Conservation (phyloP, 805 yeast species). For the Saccharomyces paradoxus region DNA sequence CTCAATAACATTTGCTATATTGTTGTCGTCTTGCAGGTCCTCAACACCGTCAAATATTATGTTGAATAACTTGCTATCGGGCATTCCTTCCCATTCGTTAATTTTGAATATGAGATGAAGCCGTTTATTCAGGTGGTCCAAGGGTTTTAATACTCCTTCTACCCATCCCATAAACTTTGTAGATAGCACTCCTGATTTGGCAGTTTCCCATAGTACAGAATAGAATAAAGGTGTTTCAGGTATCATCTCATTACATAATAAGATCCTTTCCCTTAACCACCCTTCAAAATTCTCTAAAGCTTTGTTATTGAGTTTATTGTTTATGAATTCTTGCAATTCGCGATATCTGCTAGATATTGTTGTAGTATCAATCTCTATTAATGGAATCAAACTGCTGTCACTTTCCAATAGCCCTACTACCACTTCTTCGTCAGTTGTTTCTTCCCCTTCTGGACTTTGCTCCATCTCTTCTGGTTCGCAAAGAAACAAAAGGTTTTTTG, state of each 20-base stretch:
- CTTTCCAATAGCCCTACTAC: slow-evolving; percentile 19
- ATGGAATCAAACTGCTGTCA: slow-evolving; percentile 14
- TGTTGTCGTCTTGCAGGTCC: background rate
- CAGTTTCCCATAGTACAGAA: slow-evolving; percentile 18
- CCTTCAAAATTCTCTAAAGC: slow-evolving; percentile 1
- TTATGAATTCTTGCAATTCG: slow-evolving; percentile 10
- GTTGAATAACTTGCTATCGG: slow-evolving; percentile 8
- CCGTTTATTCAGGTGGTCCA: slow-evolving; percentile 20
- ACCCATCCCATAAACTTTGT: slow-evolving; percentile 20
- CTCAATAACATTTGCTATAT: slow-evolving; percentile 3
- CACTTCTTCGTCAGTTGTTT: slow-evolving; percentile 21
- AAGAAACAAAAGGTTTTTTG: slow-evolving; percentile 12
- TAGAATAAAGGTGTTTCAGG: slow-evolving; percentile 15
- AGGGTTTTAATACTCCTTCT: slow-evolving; percentile 24
- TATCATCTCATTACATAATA: slow-evolving; percentile 16
- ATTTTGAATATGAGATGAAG: slow-evolving; percentile 9
- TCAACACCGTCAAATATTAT: slow-evolving; percentile 6
- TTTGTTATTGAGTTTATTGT: slow-evolving; percentile 6
- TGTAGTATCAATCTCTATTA: slow-evolving; percentile 19
- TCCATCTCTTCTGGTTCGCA: slow-evolving; percentile 7
- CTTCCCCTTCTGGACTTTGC: background rate
- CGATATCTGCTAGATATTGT: slow-evolving; percentile 10
- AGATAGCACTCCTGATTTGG: background rate
- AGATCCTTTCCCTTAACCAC: slow-evolving; percentile 23
- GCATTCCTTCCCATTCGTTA: slow-evolving; percentile 17